These are phyloP conservation scores for Myxozyma nipponensis DNA, from an alignment of 805 yeast genomes.

Conservation along the genomic window DNA sequence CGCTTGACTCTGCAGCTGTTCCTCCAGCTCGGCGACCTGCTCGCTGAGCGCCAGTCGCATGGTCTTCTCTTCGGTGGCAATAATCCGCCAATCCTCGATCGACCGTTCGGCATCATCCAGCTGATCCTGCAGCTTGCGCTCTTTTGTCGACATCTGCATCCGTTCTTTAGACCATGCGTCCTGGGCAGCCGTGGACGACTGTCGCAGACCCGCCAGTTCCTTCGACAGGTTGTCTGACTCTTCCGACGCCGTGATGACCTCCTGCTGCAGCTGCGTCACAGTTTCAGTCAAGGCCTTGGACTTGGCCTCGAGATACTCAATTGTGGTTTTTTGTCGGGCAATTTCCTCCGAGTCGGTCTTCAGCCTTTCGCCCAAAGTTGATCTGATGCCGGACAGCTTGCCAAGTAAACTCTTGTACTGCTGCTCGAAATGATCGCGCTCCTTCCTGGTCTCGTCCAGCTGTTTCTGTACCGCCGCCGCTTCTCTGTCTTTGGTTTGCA, in stretches of 20 bases:
- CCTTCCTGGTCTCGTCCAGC: constrained; percentile 51
- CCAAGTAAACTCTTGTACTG: constrained; percentile 43
- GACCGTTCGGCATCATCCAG: constrained; percentile 27
- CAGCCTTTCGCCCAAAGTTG: constrained; percentile 44
- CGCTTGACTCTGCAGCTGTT: constrained; percentile 33
- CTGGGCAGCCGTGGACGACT: constrained; percentile 27
- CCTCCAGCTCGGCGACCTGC: constrained; percentile 34
- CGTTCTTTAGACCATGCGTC: constrained; percentile 31
- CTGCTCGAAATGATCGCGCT: constrained; percentile 40
- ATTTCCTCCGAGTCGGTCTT: constrained; percentile 39
- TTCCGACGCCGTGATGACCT: constrained; percentile 34
- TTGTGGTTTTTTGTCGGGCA: constrained; percentile 21
- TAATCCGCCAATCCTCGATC: constrained; percentile 35
- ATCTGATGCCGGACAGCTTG: constrained; percentile 38
- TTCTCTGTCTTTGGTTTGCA: constrained; percentile 39
- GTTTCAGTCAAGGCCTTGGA: constrained; percentile 38
- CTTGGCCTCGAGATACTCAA: constrained; percentile 38
- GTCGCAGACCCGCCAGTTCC: constrained; percentile 32
- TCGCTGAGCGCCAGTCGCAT: constrained; percentile 17
- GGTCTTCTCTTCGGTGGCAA: constrained; percentile 38
- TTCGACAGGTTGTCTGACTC: constrained; percentile 33
- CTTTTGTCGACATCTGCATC: constrained; percentile 14
- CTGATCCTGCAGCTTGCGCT: constrained; percentile 21
- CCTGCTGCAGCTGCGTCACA: constrained; percentile 41
- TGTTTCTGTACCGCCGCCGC: constrained; percentile 69